phyloP scores from a whole-genome alignment of 2,329 filamentous ascomycete genomes.

The Aspergillus sp. region DNA sequence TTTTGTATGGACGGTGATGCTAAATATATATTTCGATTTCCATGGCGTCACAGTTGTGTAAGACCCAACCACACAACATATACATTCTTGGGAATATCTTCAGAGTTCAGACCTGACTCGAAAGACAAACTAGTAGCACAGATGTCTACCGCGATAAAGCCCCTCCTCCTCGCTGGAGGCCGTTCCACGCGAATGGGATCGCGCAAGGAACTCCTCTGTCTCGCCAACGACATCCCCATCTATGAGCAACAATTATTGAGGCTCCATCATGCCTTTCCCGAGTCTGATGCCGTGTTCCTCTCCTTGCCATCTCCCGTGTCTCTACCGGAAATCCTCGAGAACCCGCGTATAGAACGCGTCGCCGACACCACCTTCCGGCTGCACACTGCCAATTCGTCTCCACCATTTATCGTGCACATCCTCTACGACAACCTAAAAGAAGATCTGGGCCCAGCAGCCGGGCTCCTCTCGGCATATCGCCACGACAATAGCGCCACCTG shows the following conservation, averaged over 20 bases:
- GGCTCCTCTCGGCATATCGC: conserved; percentile 37
- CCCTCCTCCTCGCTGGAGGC: conserved; percentile 40
- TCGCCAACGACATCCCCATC: conserved; percentile 31
- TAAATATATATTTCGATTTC: not conserved
- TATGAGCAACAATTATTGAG: conserved; percentile 33
- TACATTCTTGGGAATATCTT: not conserved
- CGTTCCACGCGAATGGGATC: conserved; percentile 37
- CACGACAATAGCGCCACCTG: conserved; percentile 31
- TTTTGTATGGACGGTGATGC: not conserved
- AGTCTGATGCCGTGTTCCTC: conserved; percentile 30
- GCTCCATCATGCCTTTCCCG: conserved; percentile 30
- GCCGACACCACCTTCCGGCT: not conserved
- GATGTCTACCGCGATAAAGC: conserved; percentile 17
- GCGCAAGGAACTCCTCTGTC: conserved; percentile 38
- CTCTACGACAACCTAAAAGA: conserved; percentile 2
- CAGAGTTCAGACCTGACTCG: not conserved
- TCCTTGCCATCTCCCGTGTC: conserved; percentile 20
- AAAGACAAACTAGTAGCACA: not conserved
- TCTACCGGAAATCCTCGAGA: not conserved
- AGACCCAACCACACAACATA: not conserved
- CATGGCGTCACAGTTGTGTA: not conserved
- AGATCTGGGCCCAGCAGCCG: conserved; percentile 30
- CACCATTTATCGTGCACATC: not conserved
- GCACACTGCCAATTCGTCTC: not conserved
- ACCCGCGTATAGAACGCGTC: not conserved